A percentile compares a stretch with the other conserved stretches of the same genome.
Conservation (phyloP, 2,329 filamentous ascomycete genomes). For the Colletotrichum scovillei region DNA sequence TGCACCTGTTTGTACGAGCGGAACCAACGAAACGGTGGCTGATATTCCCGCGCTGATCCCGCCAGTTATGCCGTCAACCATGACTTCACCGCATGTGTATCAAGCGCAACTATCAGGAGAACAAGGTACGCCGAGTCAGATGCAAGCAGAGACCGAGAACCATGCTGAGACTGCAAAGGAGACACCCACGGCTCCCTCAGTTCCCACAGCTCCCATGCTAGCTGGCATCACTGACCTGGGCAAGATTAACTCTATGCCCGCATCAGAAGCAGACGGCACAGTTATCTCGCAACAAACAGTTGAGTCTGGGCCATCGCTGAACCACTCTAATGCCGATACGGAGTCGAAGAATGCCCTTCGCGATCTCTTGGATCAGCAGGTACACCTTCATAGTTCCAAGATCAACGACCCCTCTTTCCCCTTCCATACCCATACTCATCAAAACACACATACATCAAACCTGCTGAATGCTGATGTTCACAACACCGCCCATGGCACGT, state of each 20-base stretch:
- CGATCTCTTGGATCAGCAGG: not conserved
- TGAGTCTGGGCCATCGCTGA: not conserved
- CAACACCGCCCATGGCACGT: not conserved
- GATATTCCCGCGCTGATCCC: not conserved
- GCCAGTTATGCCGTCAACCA: not conserved
- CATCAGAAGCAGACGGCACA: not conserved
- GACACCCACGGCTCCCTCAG: not conserved
- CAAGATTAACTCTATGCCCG: not conserved
- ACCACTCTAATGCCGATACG: not conserved
- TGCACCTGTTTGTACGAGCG: not conserved
- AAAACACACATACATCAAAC: not conserved
- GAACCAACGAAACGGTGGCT: not conserved
- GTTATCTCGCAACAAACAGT: not conserved
- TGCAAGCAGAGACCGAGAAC: not conserved
- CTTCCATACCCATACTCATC: not conserved
- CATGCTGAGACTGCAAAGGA: slow-evolving; percentile 33
- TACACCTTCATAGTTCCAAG: not conserved
- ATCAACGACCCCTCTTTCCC: not conserved
- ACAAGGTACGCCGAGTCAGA: slow-evolving; percentile 29
- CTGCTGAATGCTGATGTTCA: not conserved
- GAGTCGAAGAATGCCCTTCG: not conserved
- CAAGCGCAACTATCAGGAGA: slow-evolving; percentile 12
- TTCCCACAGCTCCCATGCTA: not conserved
- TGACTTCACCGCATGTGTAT: not conserved
- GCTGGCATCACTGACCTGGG: slow-evolving; percentile 9